These are phyloP conservation scores for Candida tallmaniae DNA, from an alignment of 805 yeast species.

Conservation along the genomic window DNA sequence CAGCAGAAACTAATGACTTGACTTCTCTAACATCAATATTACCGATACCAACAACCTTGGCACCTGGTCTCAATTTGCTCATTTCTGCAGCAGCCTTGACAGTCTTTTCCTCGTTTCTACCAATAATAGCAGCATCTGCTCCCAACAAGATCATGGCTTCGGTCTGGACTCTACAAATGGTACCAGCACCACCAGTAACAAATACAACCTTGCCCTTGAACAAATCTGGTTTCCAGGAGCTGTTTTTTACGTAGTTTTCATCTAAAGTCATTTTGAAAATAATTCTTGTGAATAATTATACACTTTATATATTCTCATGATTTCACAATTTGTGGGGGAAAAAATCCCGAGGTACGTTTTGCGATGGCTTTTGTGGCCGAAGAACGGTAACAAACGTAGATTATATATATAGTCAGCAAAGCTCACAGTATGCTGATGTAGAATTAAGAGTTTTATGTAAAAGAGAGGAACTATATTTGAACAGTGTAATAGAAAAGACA, in stretches of 20 bases:
- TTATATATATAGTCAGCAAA: no score
- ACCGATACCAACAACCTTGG: constrained; percentile 67
- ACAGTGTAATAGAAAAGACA: no score
- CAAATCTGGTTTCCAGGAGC: constrained; percentile 52
- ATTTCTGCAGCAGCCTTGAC: constrained; percentile 65
- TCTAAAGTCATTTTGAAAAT: constrained; percentile 19
- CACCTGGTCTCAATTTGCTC: constrained; percentile 48
- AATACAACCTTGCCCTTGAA: constrained; percentile 84
- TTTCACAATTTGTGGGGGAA: constrained; percentile 3
- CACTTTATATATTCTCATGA: neutral
- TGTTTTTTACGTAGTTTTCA: constrained; percentile 22
- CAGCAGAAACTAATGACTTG: constrained; percentile 58
- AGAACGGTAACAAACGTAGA: no score
- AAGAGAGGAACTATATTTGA: no score
- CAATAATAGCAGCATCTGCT: constrained; percentile 81
- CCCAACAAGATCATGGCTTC: constrained; percentile 83
- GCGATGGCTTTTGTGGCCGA: no score
- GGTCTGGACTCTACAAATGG: constrained; percentile 88
- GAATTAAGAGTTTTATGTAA: no score
- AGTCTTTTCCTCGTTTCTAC: constrained; percentile 69
- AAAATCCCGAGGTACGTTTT: neutral
- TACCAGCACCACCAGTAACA: constrained; percentile 95
- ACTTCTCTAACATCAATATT: constrained; percentile 76
- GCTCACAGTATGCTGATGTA: no score
- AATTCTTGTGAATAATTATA: no score